These are phyloP conservation scores for Aspergillus homomorphus DNA, from an alignment of 495 filamentous ascomycete genomes.

Conservation along the genomic window DNA sequence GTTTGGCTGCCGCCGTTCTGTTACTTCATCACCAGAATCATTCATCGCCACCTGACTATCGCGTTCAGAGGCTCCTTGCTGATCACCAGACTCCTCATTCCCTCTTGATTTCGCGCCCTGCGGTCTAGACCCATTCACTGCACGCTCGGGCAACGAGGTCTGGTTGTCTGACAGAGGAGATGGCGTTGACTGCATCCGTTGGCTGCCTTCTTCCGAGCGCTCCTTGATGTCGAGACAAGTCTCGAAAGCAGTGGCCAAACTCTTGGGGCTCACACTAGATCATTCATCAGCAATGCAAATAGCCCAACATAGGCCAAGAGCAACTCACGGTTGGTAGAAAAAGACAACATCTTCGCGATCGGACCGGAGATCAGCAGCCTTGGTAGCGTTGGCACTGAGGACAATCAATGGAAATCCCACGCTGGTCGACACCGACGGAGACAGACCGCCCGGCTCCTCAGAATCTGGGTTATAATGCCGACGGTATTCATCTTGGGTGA, in stretches of 20 bases:
- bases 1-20: not conserved
- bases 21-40: not conserved
- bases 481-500: conserved; percentile 25
- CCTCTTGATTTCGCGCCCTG: not conserved
- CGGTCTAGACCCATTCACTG: not conserved
- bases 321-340: conserved; percentile 25
- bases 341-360: conserved; percentile 24
- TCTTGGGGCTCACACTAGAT: conserved; percentile 25
- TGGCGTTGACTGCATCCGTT: not conserved
- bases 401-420: conserved; percentile 21
- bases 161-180: not conserved
- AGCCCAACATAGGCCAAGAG: not conserved
- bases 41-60: not conserved
- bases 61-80: not conserved
- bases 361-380: not conserved
- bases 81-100: not conserved
- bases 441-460: conserved; percentile 4
- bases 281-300: not conserved
- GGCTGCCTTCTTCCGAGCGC: not conserved
- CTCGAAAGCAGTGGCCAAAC: conserved; percentile 20
- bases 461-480: conserved; percentile 7
- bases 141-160: not conserved
- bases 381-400: conserved; percentile 9
- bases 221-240: conserved; percentile 16
- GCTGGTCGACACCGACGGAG: not conserved